Evolutionary conservation across 2,329 filamentous ascomycete species (phyloP).

Genomic region (Dactylellina sp.): DNA sequence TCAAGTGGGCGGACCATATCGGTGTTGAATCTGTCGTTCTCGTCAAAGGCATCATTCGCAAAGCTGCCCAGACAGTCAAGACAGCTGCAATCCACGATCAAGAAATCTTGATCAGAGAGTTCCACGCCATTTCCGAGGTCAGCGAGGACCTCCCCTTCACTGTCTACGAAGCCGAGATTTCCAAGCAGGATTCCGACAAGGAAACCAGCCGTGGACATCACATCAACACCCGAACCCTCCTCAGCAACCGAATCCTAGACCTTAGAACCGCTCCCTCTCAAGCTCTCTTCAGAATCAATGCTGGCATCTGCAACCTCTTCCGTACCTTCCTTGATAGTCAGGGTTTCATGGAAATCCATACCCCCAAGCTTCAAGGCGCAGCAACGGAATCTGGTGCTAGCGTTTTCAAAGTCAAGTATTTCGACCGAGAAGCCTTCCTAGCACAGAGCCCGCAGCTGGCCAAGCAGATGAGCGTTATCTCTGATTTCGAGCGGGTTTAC

Average conservation of each 20-base stretch:
- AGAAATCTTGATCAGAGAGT: slow-evolving; percentile 77
- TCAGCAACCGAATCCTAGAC: slow-evolving; percentile 83
- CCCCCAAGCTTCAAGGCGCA: slow-evolving; percentile 87
- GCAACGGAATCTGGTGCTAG: slow-evolving; percentile 92
- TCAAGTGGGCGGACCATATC: slow-evolving; percentile 88
- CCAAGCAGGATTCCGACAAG: slow-evolving; percentile 49
- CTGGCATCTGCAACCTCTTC: slow-evolving; percentile 82
- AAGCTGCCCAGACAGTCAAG: slow-evolving; percentile 78
- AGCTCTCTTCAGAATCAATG: slow-evolving; percentile 86
- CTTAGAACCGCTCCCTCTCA: slow-evolving; percentile 87
- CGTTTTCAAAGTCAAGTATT: slow-evolving; percentile 93
- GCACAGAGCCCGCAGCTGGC: slow-evolving; percentile 91
- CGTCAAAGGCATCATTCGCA: slow-evolving; percentile 78
- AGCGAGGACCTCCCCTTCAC: slow-evolving; percentile 75
- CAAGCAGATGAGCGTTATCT: slow-evolving; percentile 91
- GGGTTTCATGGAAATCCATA: slow-evolving; percentile 92
- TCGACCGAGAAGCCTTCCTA: slow-evolving; percentile 85
- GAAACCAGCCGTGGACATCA: slow-evolving; percentile 67
- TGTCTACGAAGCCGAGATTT: slow-evolving; percentile 71
- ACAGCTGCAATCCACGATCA: slow-evolving; percentile 80
- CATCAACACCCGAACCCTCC: slow-evolving; percentile 73
- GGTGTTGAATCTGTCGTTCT: slow-evolving; percentile 82
- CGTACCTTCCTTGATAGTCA: slow-evolving; percentile 78
- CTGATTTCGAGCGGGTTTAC: slow-evolving; percentile 89
- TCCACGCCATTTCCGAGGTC: slow-evolving; percentile 73